phyloP scores from a whole-genome alignment of 768 basidiomycete genomes.

The Hemileccinum impolitum region DNA sequence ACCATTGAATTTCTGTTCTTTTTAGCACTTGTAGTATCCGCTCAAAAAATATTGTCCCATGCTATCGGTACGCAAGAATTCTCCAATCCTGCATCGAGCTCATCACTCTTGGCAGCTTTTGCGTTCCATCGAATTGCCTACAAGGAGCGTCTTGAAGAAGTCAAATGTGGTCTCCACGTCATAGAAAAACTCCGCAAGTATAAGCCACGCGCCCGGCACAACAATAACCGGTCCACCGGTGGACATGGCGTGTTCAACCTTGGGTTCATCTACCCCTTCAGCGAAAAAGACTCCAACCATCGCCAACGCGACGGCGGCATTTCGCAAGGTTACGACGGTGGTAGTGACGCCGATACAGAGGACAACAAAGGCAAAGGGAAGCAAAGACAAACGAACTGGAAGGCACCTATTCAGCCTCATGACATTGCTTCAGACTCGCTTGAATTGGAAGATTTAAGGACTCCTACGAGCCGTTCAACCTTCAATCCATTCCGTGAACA shows the following conservation, averaged over 20 bases:
- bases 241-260: slow-evolving; percentile 42
- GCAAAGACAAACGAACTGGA: slow-evolving; percentile 10
- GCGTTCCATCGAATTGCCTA: slow-evolving; percentile 77
- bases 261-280: slow-evolving; percentile 31
- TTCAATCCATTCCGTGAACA: slow-evolving; percentile 6
- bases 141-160: slow-evolving; percentile 62
- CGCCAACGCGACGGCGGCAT: slow-evolving; percentile 28
- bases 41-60: slow-evolving; percentile 68
- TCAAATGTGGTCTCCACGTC: slow-evolving; percentile 50
- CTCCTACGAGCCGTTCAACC: slow-evolving; percentile 7
- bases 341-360: slow-evolving; percentile 31
- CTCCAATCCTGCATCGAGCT: neutral
- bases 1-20: slow-evolving; percentile 76
- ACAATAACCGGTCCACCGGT: slow-evolving; percentile 30
- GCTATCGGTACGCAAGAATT: slow-evolving; percentile 41
- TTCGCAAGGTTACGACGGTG: slow-evolving; percentile 25
- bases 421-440: slow-evolving; percentile 7
- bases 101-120: slow-evolving; percentile 43
- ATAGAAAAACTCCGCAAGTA: slow-evolving; percentile 69
- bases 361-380: slow-evolving; percentile 32
- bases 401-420: slow-evolving; percentile 1
- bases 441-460: slow-evolving; percentile 7
- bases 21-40: slow-evolving; percentile 57
- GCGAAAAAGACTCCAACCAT: slow-evolving; percentile 42
- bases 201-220: slow-evolving; percentile 44